Base-by-base conservation (phyloP, 2,329 filamentous ascomycete species). In the Claviceps sorghi region DNA sequence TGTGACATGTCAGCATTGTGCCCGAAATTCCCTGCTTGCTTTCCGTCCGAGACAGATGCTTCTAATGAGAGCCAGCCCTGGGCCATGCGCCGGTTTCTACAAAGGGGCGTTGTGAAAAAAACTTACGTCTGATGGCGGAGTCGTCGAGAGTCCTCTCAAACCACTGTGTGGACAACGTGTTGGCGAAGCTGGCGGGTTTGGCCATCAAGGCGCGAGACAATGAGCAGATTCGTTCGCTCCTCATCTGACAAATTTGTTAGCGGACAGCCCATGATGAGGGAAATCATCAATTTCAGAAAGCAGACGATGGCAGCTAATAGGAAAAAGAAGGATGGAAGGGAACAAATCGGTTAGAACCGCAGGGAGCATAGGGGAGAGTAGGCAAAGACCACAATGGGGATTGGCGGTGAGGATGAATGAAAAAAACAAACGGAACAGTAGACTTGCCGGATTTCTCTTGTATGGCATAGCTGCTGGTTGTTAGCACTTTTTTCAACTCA, bases 121-220 rank as follows among this genome's bases (percentile, higher is more conserved):
- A 49, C 52, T 46, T 13, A 53, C 79, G 69, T 59, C 82, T 76
- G 61, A 87, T 83, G 11, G 84, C 84, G 52, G 74, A 79, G 70
- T 93, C 87, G 60, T 93, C 87, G 38, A 95, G 75, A 0, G 83
- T 83, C 44, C 87, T 74, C 69, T 91, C 86, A 62, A 88, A 51
- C 65, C 64, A 67, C 49, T 67, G 64, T 44, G 58, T 58, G 11
- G 59, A 49, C 47, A 66, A 62, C 13, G 64, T 67, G 38, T 65
- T 62, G 30, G 62, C 59, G 49, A 67, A 52, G 30, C 36, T 49
- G 15, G 64, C 63, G 8, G 63, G 64, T 55, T 71, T 71, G 44
- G 69, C 64, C 46, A 70, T 59, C 5, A 75, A 66, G 56, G 76
- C 70, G 41, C 75, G 72, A 45, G 52, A 50, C 22, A 58, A 36